These are phyloP conservation scores for Ascomycota sp. DNA, from an alignment of 2,329 filamentous ascomycete genomes.

Conservation along the genomic window DNA sequence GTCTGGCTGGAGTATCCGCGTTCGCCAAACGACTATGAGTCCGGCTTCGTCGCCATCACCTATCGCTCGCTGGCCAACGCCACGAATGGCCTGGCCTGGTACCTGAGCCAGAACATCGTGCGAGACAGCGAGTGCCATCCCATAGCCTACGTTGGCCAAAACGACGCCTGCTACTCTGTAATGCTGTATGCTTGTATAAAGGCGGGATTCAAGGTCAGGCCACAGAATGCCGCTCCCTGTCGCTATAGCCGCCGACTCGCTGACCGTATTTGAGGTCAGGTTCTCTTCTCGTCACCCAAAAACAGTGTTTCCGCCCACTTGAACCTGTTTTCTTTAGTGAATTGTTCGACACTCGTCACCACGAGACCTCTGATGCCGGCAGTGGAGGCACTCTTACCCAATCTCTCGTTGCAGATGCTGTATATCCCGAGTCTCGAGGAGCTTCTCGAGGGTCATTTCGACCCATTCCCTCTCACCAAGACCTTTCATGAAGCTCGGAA, in stretches of 20 bases:
- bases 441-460: background rate
- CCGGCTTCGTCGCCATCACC: background rate
- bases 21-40: background rate
- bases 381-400: background rate
- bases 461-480: conserved; percentile 1
- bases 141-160: conserved; percentile 1
- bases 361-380: background rate
- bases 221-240: too few species aligned
- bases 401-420: background rate
- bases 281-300: conserved; percentile 3
- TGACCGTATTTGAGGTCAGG: background rate
- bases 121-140: background rate
- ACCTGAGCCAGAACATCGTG: background rate
- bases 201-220: conserved; percentile 1
- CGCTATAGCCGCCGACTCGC: background rate
- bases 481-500: conserved; percentile 1
- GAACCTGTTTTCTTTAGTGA: background rate
- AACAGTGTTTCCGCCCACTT: conserved; percentile 1
- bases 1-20: background rate
- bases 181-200: conserved; percentile 3
- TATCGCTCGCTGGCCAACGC: background rate
- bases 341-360: background rate
- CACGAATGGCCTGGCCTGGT: background rate
- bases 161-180: conserved; percentile 2
- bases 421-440: background rate